A percentile compares a stretch with the other conserved stretches of the same genome.
phyloP scores from a whole-genome alignment of 2,329 filamentous ascomycete genomes.

The Cladosporium sphaerospermum region DNA sequence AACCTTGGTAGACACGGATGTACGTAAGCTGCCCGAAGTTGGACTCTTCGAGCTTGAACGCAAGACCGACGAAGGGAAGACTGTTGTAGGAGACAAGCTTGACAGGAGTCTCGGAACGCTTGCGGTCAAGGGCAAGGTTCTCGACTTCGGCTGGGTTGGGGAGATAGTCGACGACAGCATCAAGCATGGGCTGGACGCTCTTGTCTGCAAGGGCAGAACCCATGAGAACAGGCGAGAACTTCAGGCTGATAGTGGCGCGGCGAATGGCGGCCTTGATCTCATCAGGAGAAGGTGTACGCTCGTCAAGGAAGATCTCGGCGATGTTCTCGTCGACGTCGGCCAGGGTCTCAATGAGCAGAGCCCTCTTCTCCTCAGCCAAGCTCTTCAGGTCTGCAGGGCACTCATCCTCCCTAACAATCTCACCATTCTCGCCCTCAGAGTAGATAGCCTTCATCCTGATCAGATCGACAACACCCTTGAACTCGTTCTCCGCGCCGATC shows the following conservation, averaged over 20 bases:
- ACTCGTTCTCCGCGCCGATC: conserved; percentile 86
- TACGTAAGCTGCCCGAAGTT: conserved; percentile 98
- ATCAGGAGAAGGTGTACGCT: conserved; percentile 66
- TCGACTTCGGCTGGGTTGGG: conserved; percentile 85
- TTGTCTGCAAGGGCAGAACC: conserved; percentile 93
- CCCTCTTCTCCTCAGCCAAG: conserved; percentile 75
- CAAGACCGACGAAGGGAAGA: conserved; percentile 87
- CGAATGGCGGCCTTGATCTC: conserved; percentile 93
- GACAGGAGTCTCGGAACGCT: conserved; percentile 69
- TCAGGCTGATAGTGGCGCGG: conserved; percentile 76
- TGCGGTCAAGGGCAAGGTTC: conserved; percentile 82
- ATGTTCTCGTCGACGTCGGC: conserved; percentile 98
- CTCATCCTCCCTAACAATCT: conserved; percentile 69
- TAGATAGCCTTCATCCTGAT: conserved; percentile 90
- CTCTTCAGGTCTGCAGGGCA: conserved; percentile 73
- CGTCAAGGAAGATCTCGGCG: conserved; percentile 87
- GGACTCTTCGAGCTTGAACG: conserved; percentile 98
- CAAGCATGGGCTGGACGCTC: conserved; percentile 91
- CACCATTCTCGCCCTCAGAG: conserved; percentile 75
- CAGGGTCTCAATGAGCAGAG: conserved; percentile 84
- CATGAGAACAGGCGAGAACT: conserved; percentile 95
- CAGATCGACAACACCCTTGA: conserved; percentile 86
- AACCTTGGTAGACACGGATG: conserved; percentile 95
- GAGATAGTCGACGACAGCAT: conserved; percentile 92
- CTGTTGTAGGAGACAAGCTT: conserved; percentile 90